Conservation (phyloP, 2,329 filamentous ascomycete genomes). For the Graphiopsis chlorocephala region DNA sequence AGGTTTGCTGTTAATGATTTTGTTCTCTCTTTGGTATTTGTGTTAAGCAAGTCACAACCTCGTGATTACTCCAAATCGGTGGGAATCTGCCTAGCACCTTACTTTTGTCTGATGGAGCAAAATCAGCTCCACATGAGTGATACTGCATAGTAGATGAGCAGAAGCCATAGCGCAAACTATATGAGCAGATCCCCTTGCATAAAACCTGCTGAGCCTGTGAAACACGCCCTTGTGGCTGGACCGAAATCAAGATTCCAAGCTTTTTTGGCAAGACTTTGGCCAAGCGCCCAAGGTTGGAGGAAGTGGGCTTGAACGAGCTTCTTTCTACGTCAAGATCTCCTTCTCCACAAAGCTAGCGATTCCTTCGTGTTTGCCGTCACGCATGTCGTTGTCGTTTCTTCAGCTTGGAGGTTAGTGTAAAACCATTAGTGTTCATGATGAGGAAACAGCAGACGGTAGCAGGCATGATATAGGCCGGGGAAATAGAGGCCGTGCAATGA, state of each 20-base stretch:
- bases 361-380: not conserved
- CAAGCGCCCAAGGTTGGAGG: too few species aligned
- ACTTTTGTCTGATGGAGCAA: too few species aligned
- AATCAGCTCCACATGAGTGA: too few species aligned
- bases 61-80: not conserved
- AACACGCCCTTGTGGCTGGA: not conserved
- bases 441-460: not conserved
- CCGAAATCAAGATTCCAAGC: conserved; percentile 3
- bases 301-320: not conserved
- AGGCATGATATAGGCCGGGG: not conserved
- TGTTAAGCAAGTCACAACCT: not conserved
- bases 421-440: not conserved
- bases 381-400: not conserved
- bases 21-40: not conserved
- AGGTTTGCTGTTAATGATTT: not conserved
- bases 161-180: not conserved
- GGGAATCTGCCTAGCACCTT: too few species aligned
- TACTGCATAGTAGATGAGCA: not conserved
- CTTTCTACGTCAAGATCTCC: conserved; percentile 2
- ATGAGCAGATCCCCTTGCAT: not conserved
- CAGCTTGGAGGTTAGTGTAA: too few species aligned
- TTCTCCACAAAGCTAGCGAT: not conserved
- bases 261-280: conserved; percentile 12
- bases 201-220: not conserved
- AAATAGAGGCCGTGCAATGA: not conserved